Evolutionary conservation across 805 yeast genomes (phyloP).

Genomic region (Candida loeiensis): DNA sequence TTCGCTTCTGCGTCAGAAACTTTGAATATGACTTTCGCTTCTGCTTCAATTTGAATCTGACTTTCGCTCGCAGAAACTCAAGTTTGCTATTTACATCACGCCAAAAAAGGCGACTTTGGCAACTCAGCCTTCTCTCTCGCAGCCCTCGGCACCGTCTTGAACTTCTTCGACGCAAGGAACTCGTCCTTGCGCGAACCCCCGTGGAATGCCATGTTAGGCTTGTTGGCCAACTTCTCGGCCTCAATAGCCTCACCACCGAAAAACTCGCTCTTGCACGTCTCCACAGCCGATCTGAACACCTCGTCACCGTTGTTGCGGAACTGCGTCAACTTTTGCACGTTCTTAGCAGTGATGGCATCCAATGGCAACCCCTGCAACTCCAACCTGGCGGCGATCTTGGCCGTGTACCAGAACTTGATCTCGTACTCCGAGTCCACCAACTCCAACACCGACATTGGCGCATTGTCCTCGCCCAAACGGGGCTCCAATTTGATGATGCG

Average conservation of each 20-base stretch:
- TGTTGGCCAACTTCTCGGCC: slow-evolving; percentile 29
- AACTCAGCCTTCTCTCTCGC: slow-evolving; percentile 13
- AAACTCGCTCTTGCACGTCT: slow-evolving; percentile 36
- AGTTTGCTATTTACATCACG: background rate
- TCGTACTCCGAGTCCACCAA: slow-evolving; percentile 68
- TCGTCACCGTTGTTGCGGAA: slow-evolving; percentile 48
- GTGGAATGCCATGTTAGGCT: slow-evolving; percentile 28
- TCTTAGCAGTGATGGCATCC: slow-evolving; percentile 48
- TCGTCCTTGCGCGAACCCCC: slow-evolving; percentile 23
- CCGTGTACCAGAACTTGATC: slow-evolving; percentile 70
- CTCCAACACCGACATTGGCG: slow-evolving; percentile 85
- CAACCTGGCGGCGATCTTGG: slow-evolving; percentile 80
- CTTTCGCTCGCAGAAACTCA: background rate
- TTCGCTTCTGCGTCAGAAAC: no score
- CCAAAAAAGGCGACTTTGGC: slow-evolving; percentile 21
- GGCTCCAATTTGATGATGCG: slow-evolving; percentile 82
- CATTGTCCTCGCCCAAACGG: slow-evolving; percentile 77
- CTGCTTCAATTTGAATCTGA: background rate
- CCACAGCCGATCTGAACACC: slow-evolving; percentile 61
- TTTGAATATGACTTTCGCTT: background rate
- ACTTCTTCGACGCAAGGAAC: slow-evolving; percentile 32
- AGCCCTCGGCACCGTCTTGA: slow-evolving; percentile 27
- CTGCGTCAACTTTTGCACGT: slow-evolving; percentile 49
- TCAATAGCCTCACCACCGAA: slow-evolving; percentile 33
- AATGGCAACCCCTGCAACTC: slow-evolving; percentile 57